phyloP scores from a whole-genome alignment of 495 filamentous ascomycete species.

The Tuber aestivum region DNA sequence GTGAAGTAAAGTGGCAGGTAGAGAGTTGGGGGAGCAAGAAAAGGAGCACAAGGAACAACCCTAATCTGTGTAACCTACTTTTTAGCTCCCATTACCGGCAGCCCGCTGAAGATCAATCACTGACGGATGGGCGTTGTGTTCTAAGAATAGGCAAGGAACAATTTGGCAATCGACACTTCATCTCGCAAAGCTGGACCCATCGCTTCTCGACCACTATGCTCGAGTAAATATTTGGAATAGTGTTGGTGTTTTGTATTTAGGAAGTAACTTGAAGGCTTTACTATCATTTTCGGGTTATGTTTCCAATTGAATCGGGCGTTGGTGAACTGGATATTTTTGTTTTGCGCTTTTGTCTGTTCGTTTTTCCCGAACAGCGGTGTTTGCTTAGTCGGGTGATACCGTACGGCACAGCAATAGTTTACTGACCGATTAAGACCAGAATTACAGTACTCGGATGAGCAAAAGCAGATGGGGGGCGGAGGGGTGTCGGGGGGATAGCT shows the following conservation, averaged over 20 bases:
- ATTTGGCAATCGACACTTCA: no score
- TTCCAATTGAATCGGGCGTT: neutral
- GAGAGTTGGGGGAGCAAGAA: neutral
- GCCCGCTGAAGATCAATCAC: neutral
- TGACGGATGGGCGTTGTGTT: neutral
- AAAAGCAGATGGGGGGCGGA: neutral
- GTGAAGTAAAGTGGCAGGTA: neutral
- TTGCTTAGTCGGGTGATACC: no score
- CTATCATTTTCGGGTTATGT: no score
- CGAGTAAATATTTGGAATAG: no score
- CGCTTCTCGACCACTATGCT: no score
- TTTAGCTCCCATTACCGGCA: neutral
- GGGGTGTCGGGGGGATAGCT: neutral
- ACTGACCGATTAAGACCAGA: no score
- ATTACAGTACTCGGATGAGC: no score
- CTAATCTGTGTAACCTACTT: neutral
- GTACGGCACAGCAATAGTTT: no score
- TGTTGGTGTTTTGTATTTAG: no score
- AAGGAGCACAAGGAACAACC: neutral
- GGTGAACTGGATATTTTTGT: neutral
- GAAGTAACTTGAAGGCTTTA: no score
- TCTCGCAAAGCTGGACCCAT: no score
- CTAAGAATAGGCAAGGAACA: neutral
- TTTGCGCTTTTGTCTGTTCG: neutral
- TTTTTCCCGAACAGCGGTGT: no score